Base-by-base conservation (phyloP, 2,329 filamentous ascomycete genomes). In the Arachnomyces sp. region DNA sequence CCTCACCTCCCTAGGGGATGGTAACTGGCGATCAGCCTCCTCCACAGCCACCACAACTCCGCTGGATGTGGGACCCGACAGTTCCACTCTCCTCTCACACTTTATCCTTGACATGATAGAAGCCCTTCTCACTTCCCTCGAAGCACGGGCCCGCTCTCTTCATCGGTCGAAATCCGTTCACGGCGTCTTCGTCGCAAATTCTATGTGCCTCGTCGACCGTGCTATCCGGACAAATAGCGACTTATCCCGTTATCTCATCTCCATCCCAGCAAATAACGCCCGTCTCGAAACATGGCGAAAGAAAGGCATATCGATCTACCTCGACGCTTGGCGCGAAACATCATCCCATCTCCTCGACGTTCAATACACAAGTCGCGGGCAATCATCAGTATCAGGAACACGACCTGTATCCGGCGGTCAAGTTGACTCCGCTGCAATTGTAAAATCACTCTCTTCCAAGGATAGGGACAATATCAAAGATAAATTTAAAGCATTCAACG, bases 391-490 rank as follows among this genome's bases (percentile, higher is more conserved):
- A 25, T 68, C 71, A 16, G 51, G 54, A 13, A 66, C 78, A 37
- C 80, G 88, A 13, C 86, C 88, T 11, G 75, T 80, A 0, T 89
- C 84, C 2, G 78, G 82, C 7, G 62, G 60, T 42, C 67, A 52
- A 15, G 71, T 81, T 34, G 89, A 95, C 61, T 92, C 86, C 2
- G 80, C 81, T 12, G 83, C 84, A 1, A 84, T 95, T 43, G 73
- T 96, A 44, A 95, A 94, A 63, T 77, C 77, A 1, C 71, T 96
- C 3, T 80, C 77, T 34, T 87, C 82, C 54, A 95, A 95, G 61
- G 92, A 98, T 58, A 93, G 90, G 63, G 92, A 98, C 59, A 82
- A 81, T 43, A 94, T 96, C 66, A 98, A 98, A 66, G 81, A 87
- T 62, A 96, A 96, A 65, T 98, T 95, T 63, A 80, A 84, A 53